phyloP scores from a whole-genome alignment of 495 filamentous ascomycete species.

The Trichocladium uniseriatum region DNA sequence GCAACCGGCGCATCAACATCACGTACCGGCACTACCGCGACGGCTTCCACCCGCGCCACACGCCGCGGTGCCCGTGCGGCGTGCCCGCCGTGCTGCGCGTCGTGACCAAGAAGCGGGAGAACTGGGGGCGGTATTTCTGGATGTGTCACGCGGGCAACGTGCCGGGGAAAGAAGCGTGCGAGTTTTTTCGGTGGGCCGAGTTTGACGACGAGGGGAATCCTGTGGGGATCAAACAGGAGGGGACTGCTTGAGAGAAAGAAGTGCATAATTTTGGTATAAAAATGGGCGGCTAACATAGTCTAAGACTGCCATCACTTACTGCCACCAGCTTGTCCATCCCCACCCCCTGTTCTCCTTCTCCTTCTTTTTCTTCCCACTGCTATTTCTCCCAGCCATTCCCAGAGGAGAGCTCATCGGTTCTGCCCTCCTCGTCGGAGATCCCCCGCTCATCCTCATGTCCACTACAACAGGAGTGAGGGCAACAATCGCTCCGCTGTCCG shows the following conservation, averaged over 20 bases:
- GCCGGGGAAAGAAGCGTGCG: conserved; percentile 66
- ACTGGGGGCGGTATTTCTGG: conserved; percentile 81
- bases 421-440: neutral
- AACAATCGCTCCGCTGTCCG: neutral
- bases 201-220: conserved; percentile 85
- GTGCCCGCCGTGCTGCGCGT: conserved; percentile 67
- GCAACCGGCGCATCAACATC: conserved; percentile 76
- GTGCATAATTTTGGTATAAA: no score
- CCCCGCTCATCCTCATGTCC: neutral
- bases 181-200: conserved; percentile 81
- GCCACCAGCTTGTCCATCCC: conserved; percentile 18
- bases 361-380: neutral
- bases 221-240: conserved; percentile 39
- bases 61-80: conserved; percentile 56
- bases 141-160: conserved; percentile 75
- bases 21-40: conserved; percentile 84
- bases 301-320: neutral
- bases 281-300: no score
- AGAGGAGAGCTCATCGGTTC: neutral
- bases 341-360: conserved; percentile 13
- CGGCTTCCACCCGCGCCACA: conserved; percentile 61
- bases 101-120: conserved; percentile 66
- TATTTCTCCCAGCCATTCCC: neutral
- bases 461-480: neutral
- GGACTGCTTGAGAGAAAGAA: neutral